These are phyloP conservation scores for Lactarius psammicola DNA, from an alignment of 768 basidiomycete species.

Conservation along the genomic window DNA sequence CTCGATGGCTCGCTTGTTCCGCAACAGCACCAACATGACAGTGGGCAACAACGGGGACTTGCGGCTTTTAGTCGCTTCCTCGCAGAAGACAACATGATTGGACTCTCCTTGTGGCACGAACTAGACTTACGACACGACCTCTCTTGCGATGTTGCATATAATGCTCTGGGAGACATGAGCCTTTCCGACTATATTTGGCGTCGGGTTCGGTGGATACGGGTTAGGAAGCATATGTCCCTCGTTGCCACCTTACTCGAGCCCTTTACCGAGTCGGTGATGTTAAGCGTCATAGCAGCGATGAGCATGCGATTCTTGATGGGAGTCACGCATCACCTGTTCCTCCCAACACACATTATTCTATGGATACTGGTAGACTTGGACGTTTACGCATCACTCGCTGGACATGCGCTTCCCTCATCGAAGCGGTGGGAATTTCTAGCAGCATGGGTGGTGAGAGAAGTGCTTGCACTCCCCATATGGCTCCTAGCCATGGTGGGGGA, in stretches of 20 bases:
- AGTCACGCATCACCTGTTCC: slow-evolving; percentile 53
- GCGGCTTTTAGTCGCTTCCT: slow-evolving; percentile 83
- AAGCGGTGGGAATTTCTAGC: slow-evolving; percentile 58
- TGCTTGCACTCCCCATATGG: slow-evolving; percentile 87
- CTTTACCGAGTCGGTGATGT: slow-evolving; percentile 81
- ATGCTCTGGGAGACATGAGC: slow-evolving; percentile 86
- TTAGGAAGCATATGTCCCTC: slow-evolving; percentile 90
- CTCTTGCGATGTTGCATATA: slow-evolving; percentile 86
- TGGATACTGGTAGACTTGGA: slow-evolving; percentile 84
- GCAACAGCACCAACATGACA: slow-evolving; percentile 29
- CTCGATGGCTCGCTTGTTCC: slow-evolving; percentile 64
- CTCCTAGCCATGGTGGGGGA: slow-evolving; percentile 74
- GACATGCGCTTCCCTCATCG: slow-evolving; percentile 52
- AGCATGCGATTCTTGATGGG: slow-evolving; percentile 52
- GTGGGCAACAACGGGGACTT: slow-evolving; percentile 52
- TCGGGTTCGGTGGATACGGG: slow-evolving; percentile 94
- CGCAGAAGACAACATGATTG: slow-evolving; percentile 99
- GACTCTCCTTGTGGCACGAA: slow-evolving; percentile 89
- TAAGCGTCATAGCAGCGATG: slow-evolving; percentile 61
- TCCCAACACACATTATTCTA: slow-evolving; percentile 55
- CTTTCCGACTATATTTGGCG: slow-evolving; percentile 83
- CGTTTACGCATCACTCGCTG: slow-evolving; percentile 74
- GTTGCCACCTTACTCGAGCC: slow-evolving; percentile 88
- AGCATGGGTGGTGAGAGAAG: slow-evolving; percentile 80
- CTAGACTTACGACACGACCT: slow-evolving; percentile 84